phyloP scores from a whole-genome alignment of 345 rosid species.

The Corchorus capsularis region DNA sequence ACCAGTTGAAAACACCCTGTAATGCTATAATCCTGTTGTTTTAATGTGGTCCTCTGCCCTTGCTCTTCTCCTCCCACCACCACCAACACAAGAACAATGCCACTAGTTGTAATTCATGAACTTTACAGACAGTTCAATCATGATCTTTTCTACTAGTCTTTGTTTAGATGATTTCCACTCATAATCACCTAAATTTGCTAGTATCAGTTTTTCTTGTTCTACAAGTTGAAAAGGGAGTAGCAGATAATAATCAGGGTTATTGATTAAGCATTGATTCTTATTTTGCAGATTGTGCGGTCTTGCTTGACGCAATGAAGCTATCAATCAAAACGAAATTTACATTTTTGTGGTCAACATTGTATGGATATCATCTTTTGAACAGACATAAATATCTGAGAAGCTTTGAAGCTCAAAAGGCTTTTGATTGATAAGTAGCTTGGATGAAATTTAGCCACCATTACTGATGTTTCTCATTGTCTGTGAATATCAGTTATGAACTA shows the following conservation, averaged over 20 bases:
- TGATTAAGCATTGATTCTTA: neutral
- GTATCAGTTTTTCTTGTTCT: neutral
- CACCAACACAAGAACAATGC: neutral
- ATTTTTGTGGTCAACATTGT: neutral
- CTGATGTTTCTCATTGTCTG: neutral
- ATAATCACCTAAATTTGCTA: neutral
- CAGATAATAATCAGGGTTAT: neutral
- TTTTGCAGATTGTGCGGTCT: neutral
- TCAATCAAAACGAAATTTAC: neutral
- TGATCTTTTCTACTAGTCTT: neutral
- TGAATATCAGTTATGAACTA: neutral
- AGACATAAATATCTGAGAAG: neutral
- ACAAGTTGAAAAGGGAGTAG: neutral
- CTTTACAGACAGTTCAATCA: neutral
- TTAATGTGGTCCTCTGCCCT: conserved; percentile 33
- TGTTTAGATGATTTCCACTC: neutral
- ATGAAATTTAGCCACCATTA: neutral
- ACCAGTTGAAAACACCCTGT: conserved; percentile 29
- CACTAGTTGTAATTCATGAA: neutral
- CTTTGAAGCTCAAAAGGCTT: neutral
- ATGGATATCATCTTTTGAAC: neutral
- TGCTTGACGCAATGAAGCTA: neutral
- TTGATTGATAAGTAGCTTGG: neutral
- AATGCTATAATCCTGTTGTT: conserved; percentile 21
- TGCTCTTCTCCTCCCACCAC: neutral